These are phyloP conservation scores for Gastrolobium villosum DNA, from an alignment of 306 rosid genomes.

Conservation along the genomic window DNA sequence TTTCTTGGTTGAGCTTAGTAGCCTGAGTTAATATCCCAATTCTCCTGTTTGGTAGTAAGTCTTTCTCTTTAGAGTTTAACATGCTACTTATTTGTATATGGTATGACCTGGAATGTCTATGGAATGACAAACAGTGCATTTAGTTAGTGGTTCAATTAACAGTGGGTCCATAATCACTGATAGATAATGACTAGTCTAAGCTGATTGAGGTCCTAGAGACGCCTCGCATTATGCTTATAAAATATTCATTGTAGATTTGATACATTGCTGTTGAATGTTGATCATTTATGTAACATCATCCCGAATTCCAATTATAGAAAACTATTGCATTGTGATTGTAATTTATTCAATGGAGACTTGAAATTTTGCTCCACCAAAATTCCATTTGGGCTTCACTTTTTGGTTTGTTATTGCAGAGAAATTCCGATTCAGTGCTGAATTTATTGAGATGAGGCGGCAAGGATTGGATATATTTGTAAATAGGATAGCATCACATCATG, in stretches of 20 bases:
- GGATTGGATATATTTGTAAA: slow-evolving; percentile 90
- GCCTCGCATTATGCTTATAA: slow-evolving; percentile 27
- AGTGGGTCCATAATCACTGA: slow-evolving; percentile 18
- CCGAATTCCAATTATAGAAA: slow-evolving; percentile 26
- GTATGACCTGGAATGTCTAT: slow-evolving; percentile 19
- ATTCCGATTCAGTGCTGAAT: slow-evolving; percentile 97
- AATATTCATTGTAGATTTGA: slow-evolving; percentile 22
- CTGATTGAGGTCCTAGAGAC: slow-evolving; percentile 19
- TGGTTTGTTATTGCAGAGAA: slow-evolving; percentile 75
- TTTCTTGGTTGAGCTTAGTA: slow-evolving; percentile 35
- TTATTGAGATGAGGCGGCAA: slow-evolving; percentile 99
- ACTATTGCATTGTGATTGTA: slow-evolving; percentile 5
- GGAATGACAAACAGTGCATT: slow-evolving; percentile 14
- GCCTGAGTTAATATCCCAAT: slow-evolving; percentile 27
- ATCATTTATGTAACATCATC: slow-evolving; percentile 21
- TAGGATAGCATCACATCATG: slow-evolving; percentile 89
- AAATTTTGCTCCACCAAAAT: slow-evolving; percentile 27
- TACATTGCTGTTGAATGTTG: slow-evolving; percentile 34
- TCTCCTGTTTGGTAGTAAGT: background rate
- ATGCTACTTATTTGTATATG: background rate
- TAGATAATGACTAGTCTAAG: slow-evolving; percentile 25
- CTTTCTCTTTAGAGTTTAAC: slow-evolving; percentile 22
- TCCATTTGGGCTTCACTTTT: slow-evolving; percentile 46
- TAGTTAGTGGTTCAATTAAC: slow-evolving; percentile 27
- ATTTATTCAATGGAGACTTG: slow-evolving; percentile 38